A percentile compares a stretch with the other conserved stretches of the same genome.
Conservation (phyloP, 2,329 filamentous ascomycete species). For the Microdochium nivale region DNA sequence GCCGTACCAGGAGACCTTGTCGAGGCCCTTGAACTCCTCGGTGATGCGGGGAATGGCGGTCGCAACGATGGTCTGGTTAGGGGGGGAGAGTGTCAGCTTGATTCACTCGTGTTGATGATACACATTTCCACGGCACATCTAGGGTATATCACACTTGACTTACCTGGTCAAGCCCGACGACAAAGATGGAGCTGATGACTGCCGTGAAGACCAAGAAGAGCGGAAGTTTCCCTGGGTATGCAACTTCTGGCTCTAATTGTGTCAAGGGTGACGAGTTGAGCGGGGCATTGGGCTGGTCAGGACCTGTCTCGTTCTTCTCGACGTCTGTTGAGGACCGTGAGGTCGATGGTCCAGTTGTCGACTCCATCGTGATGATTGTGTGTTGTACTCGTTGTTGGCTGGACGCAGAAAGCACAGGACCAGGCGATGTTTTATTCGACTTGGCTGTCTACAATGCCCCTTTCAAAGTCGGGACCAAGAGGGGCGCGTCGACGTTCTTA, state of each 20-base stretch:
- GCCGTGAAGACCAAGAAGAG: neutral
- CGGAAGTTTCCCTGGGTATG: neutral
- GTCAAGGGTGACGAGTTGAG: neutral
- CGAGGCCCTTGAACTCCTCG: conserved; percentile 14
- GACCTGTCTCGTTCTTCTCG: neutral
- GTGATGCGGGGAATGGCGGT: conserved; percentile 16
- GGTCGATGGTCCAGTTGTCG: neutral
- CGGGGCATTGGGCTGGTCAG: neutral
- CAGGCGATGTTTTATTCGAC: too few relatives aligned
- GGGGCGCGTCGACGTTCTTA: too few relatives aligned
- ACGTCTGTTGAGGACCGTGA: neutral
- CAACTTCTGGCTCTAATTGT: neutral
- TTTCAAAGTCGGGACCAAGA: too few relatives aligned
- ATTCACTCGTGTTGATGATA: too few relatives aligned
- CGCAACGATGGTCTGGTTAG: neutral
- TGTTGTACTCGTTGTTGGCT: neutral
- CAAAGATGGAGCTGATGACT: neutral
- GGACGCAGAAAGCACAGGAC: too few relatives aligned
- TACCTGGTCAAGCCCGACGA: neutral
- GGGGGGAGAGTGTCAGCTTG: neutral
- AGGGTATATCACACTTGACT: neutral
- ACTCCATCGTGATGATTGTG: neutral
- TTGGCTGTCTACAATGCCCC: too few relatives aligned
- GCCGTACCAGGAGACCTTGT: conserved; percentile 19
- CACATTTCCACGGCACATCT: neutral